phyloP scores from a whole-genome alignment of 2,329 filamentous ascomycete genomes.

The Aspergillus bombycis region DNA sequence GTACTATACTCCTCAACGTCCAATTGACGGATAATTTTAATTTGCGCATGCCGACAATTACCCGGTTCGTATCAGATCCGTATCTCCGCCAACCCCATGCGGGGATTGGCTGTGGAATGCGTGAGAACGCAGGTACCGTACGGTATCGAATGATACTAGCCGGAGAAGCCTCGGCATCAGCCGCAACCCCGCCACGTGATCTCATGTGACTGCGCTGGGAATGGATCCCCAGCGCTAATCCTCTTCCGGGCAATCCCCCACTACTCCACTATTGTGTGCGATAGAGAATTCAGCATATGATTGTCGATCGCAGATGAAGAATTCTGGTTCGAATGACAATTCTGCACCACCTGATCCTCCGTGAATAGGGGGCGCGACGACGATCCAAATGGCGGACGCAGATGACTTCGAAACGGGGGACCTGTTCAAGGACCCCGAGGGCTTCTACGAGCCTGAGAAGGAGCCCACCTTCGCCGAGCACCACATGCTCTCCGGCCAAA shows the following conservation, averaged over 20 bases:
- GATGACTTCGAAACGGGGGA: conserved; percentile 45
- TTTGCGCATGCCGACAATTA: conserved; percentile 20
- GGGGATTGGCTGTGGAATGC: neutral
- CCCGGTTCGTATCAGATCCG: conserved; percentile 16
- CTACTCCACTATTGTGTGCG: conserved; percentile 1
- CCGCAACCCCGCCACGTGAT: neutral
- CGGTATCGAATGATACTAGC: neutral
- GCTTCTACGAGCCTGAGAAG: conserved; percentile 77
- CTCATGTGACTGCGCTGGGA: neutral
- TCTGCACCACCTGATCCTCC: conserved; percentile 7
- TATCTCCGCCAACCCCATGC: conserved; percentile 15
- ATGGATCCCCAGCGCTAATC: neutral
- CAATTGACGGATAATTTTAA: conserved; percentile 1
- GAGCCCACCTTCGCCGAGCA: conserved; percentile 74
- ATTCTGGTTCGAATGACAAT: conserved; percentile 7
- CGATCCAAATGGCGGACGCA: conserved; percentile 26
- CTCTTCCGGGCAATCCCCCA: neutral
- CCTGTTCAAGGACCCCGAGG: conserved; percentile 80
- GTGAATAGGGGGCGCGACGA: neutral
- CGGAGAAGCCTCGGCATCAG: conserved; percentile 4
- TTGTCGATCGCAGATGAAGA: conserved; percentile 5
- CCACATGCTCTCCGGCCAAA: conserved; percentile 66
- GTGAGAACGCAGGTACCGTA: conserved; percentile 5
- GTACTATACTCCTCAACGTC: conserved; percentile 1
- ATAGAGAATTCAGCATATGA: conserved; percentile 8